Base-by-base conservation (phyloP, 345 rosid genomes). In the Sonneratia alba region DNA sequence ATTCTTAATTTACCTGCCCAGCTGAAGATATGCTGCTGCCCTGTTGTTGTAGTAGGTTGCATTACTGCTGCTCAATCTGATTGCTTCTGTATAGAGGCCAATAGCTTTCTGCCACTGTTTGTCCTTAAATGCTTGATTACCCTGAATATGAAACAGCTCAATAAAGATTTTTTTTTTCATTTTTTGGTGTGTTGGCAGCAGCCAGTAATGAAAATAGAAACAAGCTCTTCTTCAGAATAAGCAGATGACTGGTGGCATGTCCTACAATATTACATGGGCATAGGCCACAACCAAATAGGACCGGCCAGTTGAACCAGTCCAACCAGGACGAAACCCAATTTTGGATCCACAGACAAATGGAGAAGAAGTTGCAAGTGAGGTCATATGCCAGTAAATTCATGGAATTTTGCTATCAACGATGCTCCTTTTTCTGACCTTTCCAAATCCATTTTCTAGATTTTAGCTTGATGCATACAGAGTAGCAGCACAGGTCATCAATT, bases 21-120 rank as follows among this genome's bases (percentile, higher is more conserved):
- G 37, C 80, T 82, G 97, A 71, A 95, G 97, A 83, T 89, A 88
- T 42, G 98, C 98, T 68, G 99, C 99, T 75, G 98, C 96, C 83
- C 99, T 87, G 84, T 95, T 95, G 75, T 87, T 87, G 78, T 89
- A 95, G 75, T 90, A 95, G 9, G 96, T 95, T 66, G 99, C 98
- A 79, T 86, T 95, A 63, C 79, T 88, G 38, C 80, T 88, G 63
- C 73, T 87, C 48, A 92, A 87, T 80, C 80, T 95, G 79, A 95
- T 88, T 79, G 99, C 99, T 75, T 95, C 98, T 0, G 91, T 85
- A 77, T 95, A 95, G 61, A 81, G 84, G 72, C 87, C 77, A 66
- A 88, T 81, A 43, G 99, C 98, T 81, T 88, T 95, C 82, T 66
- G 92, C 97, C 90, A 92, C 45, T 83, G 92, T 72, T 79, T 87